Base-by-base conservation (phyloP, 2,329 filamentous ascomycete species). In the Microdochium nivale region DNA sequence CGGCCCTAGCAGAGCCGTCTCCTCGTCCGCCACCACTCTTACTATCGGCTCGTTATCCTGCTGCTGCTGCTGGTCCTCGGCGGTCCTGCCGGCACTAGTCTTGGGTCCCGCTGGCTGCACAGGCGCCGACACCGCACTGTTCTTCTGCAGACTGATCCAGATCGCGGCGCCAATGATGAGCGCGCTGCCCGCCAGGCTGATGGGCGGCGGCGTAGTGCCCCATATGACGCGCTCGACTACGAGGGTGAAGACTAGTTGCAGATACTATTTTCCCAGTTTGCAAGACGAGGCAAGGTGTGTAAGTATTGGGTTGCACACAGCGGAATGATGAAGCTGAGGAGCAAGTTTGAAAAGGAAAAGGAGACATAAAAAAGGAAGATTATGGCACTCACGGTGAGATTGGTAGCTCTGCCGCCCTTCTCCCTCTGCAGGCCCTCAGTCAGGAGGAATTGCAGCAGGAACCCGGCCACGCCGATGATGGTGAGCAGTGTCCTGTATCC, bases 401-500 rank as follows among this genome's bases (percentile, higher is more conserved):
- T 68, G 4, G 64, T 67, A 4, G 64, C 65, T 49, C 66, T 62
- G 3, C 67, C 64, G 8, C 62, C 65, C 50, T 86, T 87, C 55
- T 88, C 85, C 56, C 87, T 80, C 51, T 87, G 71, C 32, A 94
- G 65, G 0, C 87, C 88, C 9, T 84, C 83, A 0, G 88, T 90
- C 1, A 92, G 70, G 7, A 91, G 73, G 51, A 88, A 87, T 72
- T 92, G 88, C 69, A 90, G 80, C n/a, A 87, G 61, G 59, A 92
- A 91, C 0, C 88, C 88, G 32, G 83, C 86, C 0, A 83, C 61
- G 0, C 87, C 87, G 10, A 94, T 72, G 1, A 69, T 70, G 30
- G 81, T 78, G 1, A 83, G 57, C 14, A 92, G 66, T 43, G 80
- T 70, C 48, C 67, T 68, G 19, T 19, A n/a, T n/a, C n/a, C n/a